A percentile compares a stretch with the other conserved stretches of the same genome.
phyloP scores from a whole-genome alignment of 441 rosid species.

The Theobroma grandiflorum region DNA sequence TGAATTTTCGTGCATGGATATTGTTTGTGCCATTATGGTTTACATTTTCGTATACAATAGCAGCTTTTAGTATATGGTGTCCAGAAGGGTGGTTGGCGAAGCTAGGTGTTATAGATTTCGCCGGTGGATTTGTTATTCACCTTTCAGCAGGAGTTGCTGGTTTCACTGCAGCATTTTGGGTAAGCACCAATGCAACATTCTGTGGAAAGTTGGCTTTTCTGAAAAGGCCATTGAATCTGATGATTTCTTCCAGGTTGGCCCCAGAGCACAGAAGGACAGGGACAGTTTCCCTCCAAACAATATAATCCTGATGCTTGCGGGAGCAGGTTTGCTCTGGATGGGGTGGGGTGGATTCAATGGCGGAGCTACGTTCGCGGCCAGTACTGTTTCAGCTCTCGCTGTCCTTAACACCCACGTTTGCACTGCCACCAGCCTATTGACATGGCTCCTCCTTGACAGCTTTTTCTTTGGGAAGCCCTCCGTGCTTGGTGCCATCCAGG shows the following conservation, averaged over 20 bases:
- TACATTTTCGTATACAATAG: slow-evolving; percentile 54
- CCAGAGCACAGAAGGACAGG: slow-evolving; percentile 52
- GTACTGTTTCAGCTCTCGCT: slow-evolving; percentile 50
- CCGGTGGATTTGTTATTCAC: slow-evolving; percentile 72
- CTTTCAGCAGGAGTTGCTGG: slow-evolving; percentile 69
- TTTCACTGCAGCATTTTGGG: slow-evolving; percentile 70
- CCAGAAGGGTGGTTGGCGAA: slow-evolving; percentile 53
- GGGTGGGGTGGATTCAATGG: slow-evolving; percentile 82
- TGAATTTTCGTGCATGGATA: slow-evolving; percentile 66
- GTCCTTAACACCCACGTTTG: slow-evolving; percentile 67
- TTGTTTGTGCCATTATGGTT: slow-evolving; percentile 70
- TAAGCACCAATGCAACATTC: slow-evolving; percentile 6
- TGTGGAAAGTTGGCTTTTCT: not conserved
- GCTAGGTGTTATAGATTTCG: slow-evolving; percentile 55
- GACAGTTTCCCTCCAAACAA: slow-evolving; percentile 62
- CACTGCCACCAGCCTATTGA: slow-evolving; percentile 56
- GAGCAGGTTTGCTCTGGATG: slow-evolving; percentile 69
- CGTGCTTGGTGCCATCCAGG: slow-evolving; percentile 57
- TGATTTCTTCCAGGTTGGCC: slow-evolving; percentile 51
- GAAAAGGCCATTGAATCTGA: not conserved
- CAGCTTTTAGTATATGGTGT: slow-evolving; percentile 62
- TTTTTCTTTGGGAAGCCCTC: slow-evolving; percentile 52
- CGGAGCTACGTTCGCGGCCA: slow-evolving; percentile 52
- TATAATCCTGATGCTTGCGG: slow-evolving; percentile 58
- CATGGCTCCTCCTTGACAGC: slow-evolving; percentile 55